phyloP scores from a whole-genome alignment of 225 moss, liverwort and hornwort species.

The Asterella californica region DNA sequence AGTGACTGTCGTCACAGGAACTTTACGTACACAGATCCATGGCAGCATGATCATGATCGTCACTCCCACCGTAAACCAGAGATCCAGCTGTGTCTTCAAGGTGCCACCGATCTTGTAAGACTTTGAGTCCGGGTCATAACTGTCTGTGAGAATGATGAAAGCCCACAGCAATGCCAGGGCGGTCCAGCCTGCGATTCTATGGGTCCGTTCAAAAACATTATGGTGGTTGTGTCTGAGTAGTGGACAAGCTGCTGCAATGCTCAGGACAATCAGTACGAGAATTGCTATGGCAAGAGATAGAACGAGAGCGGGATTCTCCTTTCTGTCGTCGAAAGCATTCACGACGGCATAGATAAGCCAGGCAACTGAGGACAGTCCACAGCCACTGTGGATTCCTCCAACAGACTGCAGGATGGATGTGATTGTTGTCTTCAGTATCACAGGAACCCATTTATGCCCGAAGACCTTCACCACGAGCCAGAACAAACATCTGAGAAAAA shows the following conservation, averaged over 20 bases:
- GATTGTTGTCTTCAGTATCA: slow-evolving; percentile 17
- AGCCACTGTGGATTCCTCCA: slow-evolving; percentile 43
- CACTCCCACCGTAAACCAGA: slow-evolving; percentile 29
- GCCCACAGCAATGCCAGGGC: slow-evolving; percentile 35
- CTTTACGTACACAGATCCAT: slow-evolving; percentile 38
- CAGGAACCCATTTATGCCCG: slow-evolving; percentile 29
- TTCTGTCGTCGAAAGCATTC: background rate
- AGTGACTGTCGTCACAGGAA: slow-evolving; percentile 18
- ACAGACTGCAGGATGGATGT: slow-evolving; percentile 38
- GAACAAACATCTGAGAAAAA: slow-evolving; percentile 31
- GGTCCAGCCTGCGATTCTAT: slow-evolving; percentile 40
- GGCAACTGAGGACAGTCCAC: slow-evolving; percentile 26
- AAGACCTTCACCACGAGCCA: slow-evolving; percentile 37
- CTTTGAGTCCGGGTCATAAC: slow-evolving; percentile 11
- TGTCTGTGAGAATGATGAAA: slow-evolving; percentile 27
- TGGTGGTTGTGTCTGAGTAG: slow-evolving; percentile 36
- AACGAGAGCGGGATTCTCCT: background rate
- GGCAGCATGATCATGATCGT: slow-evolving; percentile 37
- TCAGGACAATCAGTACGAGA: slow-evolving; percentile 16
- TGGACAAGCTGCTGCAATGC: slow-evolving; percentile 29
- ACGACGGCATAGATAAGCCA: slow-evolving; percentile 29
- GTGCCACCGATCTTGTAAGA: background rate
- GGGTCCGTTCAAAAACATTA: slow-evolving; percentile 37
- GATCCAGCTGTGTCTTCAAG: background rate
- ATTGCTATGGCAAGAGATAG: slow-evolving; percentile 5